Evolutionary conservation across 345 rosid species (phyloP), one percentile per base, ranked within the genome.

Genomic region (Populus nigra): DNA sequence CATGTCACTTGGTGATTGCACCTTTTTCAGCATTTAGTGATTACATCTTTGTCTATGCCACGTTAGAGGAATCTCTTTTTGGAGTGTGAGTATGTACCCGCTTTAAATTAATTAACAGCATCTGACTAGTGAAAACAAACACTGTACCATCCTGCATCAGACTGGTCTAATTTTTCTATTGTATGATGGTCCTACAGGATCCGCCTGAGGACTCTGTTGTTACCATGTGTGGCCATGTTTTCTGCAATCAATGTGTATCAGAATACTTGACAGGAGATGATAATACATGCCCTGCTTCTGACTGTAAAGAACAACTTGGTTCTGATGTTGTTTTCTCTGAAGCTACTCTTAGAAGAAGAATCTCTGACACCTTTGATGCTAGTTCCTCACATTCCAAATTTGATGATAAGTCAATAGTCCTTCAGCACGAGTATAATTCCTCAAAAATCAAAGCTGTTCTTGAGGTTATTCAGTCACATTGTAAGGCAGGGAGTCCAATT

Each of bases 121-220:
- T 36, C 49, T 68, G 35, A 25, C 65, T 53, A n/a, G 17, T 25
- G n/a, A 1, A 23, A 36, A 23, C 13, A 27, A 76, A 55, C 10
- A 18, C 29, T 33, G 27, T 23, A 38, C 36, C 35, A 65, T 68
- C 47, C 61, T 36, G 45, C 35, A 35, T 25, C 13, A 68, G 62
- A 29, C 50, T 63, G 61, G 22, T 57, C 62, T 81, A 36, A 80
- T 77, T 39, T 65, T 76, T 73, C 17, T 36, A 23, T 0, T 73
- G 7, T 36, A 67, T 66, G 15, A 65, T 90, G 76, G 68, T 80
- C 81, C 86, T 84, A 68, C 89, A 95, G 99, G 99, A 95, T 88
- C 89, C 97, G 65, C 94, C 99, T 13, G 99, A 95, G 79, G 89
- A 88, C 88, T 84, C 98, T 67, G 91, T 95, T 86, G 88, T 93